These are phyloP conservation scores for Dryadomyces quercus-mongolicae DNA, from an alignment of 2,329 filamentous ascomycete species.

Conservation along the genomic window DNA sequence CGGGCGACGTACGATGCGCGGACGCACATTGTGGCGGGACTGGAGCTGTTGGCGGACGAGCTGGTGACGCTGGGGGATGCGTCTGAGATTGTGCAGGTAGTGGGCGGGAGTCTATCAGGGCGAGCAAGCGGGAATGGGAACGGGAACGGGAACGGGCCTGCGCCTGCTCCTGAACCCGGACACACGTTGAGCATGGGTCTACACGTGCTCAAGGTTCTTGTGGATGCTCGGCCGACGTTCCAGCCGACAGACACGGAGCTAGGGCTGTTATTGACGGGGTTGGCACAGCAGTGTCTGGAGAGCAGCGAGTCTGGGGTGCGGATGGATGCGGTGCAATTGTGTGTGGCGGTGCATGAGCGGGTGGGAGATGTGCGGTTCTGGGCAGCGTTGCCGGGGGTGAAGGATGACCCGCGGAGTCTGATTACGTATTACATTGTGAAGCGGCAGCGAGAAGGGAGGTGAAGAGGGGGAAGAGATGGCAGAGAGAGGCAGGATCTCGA, in stretches of 20 bases:
- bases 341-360: conserved; percentile 54
- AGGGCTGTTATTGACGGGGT: conserved; percentile 31
- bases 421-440: conserved; percentile 75
- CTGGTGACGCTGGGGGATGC: conserved; percentile 54
- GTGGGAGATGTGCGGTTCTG: conserved; percentile 54
- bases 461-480: background rate
- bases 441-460: conserved; percentile 41
- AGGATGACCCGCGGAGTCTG: conserved; percentile 62
- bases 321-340: conserved; percentile 72
- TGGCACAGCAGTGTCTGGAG: conserved; percentile 46
- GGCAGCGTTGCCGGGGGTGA: conserved; percentile 49
- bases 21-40: conserved; percentile 60
- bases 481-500: background rate
- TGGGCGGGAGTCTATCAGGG: conserved; percentile 35
- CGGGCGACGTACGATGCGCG: conserved; percentile 55
- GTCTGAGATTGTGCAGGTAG: conserved; percentile 43
- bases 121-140: conserved; percentile 18
- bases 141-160: background rate
- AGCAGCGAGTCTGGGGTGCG: conserved; percentile 49
- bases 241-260: conserved; percentile 39
- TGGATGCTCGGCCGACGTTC: conserved; percentile 35
- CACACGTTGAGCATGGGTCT: conserved; percentile 50
- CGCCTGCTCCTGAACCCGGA: too few relatives aligned
- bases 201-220: conserved; percentile 47
- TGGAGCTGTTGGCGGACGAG: conserved; percentile 63